phyloP scores from a whole-genome alignment of 2,329 filamentous ascomycete genomes.

The Penicillium glabrum region DNA sequence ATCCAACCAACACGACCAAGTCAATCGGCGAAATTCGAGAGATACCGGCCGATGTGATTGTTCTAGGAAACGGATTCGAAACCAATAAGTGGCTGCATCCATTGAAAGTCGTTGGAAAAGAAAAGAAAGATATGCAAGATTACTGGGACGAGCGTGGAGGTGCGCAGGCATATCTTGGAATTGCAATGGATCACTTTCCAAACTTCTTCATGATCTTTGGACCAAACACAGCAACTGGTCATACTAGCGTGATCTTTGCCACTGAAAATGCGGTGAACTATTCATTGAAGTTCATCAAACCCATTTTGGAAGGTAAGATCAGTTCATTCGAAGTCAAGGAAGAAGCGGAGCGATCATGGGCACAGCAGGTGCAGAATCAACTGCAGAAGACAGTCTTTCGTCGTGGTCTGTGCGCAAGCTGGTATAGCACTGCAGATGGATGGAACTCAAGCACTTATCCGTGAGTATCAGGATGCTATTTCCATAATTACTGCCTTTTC shows the following conservation, averaged over 20 bases:
- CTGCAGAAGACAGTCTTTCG: conserved; percentile 50
- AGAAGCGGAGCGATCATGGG: conserved; percentile 49
- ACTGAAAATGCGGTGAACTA: conserved; percentile 63
- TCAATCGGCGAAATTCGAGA: conserved; percentile 36
- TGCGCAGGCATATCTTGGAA: conserved; percentile 61
- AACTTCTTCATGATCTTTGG: conserved; percentile 67
- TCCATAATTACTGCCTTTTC: no score
- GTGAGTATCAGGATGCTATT: conserved; percentile 26
- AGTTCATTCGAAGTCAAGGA: conserved; percentile 50
- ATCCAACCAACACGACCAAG: conserved; percentile 36
- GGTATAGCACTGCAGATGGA: conserved; percentile 49
- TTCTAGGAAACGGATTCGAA: conserved; percentile 63
- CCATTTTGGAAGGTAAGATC: conserved; percentile 50
- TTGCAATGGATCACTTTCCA: conserved; percentile 60
- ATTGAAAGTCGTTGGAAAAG: conserved; percentile 53
- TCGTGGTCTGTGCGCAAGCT: conserved; percentile 48
- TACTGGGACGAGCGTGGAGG: conserved; percentile 62
- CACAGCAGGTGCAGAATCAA: conserved; percentile 47
- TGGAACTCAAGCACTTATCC: conserved; percentile 55
- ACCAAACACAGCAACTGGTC: conserved; percentile 63
- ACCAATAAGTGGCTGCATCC: conserved; percentile 56
- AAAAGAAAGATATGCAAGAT: conserved; percentile 52
- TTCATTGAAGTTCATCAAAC: conserved; percentile 58
- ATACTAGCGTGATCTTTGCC: conserved; percentile 60
- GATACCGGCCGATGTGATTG: conserved; percentile 60